Conservation (phyloP, 2,329 filamentous ascomycete species). For the Drechslerella stenobrocha region DNA sequence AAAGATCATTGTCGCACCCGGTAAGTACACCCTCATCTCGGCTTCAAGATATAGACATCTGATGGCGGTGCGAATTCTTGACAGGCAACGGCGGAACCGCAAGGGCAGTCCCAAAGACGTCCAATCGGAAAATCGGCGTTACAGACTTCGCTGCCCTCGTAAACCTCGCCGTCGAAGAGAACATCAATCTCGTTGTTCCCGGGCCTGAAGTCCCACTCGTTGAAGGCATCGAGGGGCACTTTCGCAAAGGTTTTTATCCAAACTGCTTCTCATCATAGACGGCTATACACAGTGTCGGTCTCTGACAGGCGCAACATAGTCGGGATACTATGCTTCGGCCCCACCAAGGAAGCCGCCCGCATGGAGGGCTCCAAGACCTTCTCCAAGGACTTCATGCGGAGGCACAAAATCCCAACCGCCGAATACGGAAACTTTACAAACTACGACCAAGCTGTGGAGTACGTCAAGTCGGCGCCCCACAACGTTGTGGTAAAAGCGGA, state of each 20-base stretch:
- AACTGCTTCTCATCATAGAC: not conserved
- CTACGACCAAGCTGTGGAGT: conserved; percentile 71
- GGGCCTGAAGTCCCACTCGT: conserved; percentile 94
- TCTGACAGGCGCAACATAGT: conserved; percentile 56
- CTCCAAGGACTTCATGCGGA: conserved; percentile 96
- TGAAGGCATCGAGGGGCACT: conserved; percentile 82
- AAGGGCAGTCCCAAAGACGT: conserved; percentile 66
- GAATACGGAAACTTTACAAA: conserved; percentile 85
- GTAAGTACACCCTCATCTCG: conserved; percentile 17
- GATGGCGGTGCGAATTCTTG: not conserved
- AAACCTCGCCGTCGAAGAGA: conserved; percentile 70
- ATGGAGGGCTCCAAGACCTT: conserved; percentile 98
- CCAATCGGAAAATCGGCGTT: conserved; percentile 72
- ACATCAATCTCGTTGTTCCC: conserved; percentile 80
- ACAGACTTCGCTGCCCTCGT: conserved; percentile 80
- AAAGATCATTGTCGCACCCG: conserved; percentile 68
- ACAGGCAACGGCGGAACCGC: conserved; percentile 87
- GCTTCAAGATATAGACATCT: conserved; percentile 51
- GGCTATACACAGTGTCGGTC: conserved; percentile 5
- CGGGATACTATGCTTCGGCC: conserved; percentile 81
- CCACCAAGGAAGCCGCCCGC: conserved; percentile 76
- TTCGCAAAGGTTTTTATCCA: conserved; percentile 62
- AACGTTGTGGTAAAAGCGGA: conserved; percentile 90
- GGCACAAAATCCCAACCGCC: conserved; percentile 85
- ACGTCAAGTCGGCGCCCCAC: conserved; percentile 72